A percentile compares a stretch with the other conserved stretches of the same genome.
phyloP scores from a whole-genome alignment of 208 protist species.

The Acanthamoeba castellanii region DNA sequence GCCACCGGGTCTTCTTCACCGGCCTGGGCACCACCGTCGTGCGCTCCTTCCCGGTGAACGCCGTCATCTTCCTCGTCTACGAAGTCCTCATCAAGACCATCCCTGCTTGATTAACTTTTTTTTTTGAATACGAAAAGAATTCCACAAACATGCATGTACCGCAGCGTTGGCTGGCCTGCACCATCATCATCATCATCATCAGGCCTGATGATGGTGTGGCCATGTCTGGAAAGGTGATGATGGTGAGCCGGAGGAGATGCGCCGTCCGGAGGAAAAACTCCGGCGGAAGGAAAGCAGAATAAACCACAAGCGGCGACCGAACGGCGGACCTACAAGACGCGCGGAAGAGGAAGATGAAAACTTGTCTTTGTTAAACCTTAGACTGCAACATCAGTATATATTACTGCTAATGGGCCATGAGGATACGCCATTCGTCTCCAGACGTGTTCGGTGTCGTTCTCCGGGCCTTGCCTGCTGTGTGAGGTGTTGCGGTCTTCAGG shows the following conservation, averaged over 20 bases:
- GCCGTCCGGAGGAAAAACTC: too few relatives aligned
- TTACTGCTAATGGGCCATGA: slow-evolving; percentile 53
- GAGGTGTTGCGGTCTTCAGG: slow-evolving; percentile 9
- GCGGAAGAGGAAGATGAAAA: not conserved
- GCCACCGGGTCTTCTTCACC: slow-evolving; percentile 32
- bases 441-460: not conserved
- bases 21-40: slow-evolving; percentile 41
- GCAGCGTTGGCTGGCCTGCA: too few relatives aligned
- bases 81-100: slow-evolving; percentile 54
- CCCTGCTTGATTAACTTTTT: not conserved
- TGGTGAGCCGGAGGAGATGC: too few relatives aligned
- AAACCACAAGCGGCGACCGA: not conserved
- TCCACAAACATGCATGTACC: too few relatives aligned
- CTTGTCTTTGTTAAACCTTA: slow-evolving; percentile 70
- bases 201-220: too few relatives aligned
- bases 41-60: slow-evolving; percentile 62
- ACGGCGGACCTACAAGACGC: not conserved
- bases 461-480: too few relatives aligned
- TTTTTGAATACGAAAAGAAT: too few relatives aligned
- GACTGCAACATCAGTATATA: slow-evolving; percentile 66
- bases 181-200: too few relatives aligned
- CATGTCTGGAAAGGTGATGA: too few relatives aligned
- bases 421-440: slow-evolving; percentile 49
- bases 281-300: too few relatives aligned
- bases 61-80: slow-evolving; percentile 67